These are phyloP conservation scores for Citrus maxima DNA, from an alignment of 345 rosid genomes.

Conservation along the genomic window DNA sequence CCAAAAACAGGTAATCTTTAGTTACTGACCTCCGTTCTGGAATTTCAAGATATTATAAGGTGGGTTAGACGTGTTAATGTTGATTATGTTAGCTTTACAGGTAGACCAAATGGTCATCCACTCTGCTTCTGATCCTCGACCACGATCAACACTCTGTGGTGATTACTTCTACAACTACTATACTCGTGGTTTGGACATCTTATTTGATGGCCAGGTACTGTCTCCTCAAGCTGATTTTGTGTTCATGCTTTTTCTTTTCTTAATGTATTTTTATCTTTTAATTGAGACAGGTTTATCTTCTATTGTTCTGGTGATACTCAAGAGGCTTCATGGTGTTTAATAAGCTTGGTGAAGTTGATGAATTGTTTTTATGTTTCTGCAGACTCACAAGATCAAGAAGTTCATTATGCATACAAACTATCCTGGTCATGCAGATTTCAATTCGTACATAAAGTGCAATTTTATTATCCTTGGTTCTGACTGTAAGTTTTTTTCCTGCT, in stretches of 20 bases:
- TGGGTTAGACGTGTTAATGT: constrained; percentile 6
- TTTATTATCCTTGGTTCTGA: constrained; percentile 59
- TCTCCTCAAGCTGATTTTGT: not conserved
- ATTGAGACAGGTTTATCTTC: not conserved
- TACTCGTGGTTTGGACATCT: constrained; percentile 92
- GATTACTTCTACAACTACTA: constrained; percentile 96
- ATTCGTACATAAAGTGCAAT: constrained; percentile 94
- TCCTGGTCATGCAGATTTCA: constrained; percentile 98
- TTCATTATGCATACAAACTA: constrained; percentile 93
- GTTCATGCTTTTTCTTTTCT: not conserved
- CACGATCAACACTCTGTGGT: constrained; percentile 79
- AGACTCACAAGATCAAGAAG: constrained; percentile 92
- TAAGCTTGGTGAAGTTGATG: constrained; percentile 11
- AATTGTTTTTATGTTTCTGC: constrained; percentile 28
- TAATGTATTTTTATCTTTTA: not conserved
- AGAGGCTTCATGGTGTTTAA: not conserved
- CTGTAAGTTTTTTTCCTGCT: constrained; percentile 17
- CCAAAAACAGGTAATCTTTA: constrained; percentile 75
- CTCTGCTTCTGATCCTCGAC: constrained; percentile 84
- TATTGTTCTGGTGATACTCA: not conserved
- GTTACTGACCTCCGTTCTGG: not conserved
- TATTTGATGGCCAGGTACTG: constrained; percentile 93
- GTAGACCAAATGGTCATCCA: constrained; percentile 99
- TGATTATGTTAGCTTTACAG: constrained; percentile 36
- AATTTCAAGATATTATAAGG: not conserved